Base-by-base conservation (phyloP, 345 rosid genomes). In the Excoecaria agallocha region DNA sequence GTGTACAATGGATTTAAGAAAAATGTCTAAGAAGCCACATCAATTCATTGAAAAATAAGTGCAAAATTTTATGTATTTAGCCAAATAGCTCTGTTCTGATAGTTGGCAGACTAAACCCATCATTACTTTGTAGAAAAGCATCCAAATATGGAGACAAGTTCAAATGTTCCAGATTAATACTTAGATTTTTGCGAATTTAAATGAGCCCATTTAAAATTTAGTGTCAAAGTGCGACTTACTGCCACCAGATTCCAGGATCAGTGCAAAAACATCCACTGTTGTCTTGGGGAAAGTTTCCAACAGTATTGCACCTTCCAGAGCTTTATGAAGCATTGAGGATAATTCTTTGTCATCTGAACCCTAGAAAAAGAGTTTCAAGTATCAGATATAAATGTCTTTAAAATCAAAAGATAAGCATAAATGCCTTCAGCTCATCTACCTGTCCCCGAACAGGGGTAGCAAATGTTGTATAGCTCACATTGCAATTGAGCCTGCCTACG, bases 181-280 rank as follows among this genome's bases (percentile, higher is more conserved):
- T 9, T 41, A 1, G 1, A 8, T 49, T 38, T 38, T 56, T 62
- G 1, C 30, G 17, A 30, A n/a, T 2, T n/a, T 39, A 43, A 60
- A 63, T 11, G 16, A 52, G 51, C n/a, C 65, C 16, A 46, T 64
- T 51, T 30, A 54, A 71, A 43, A 41, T 15, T 55, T 39, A 49
- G 71, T 12, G 20, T 58, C 63, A 74, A 73, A 37, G 51, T 6
- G 64, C 25, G 55, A 86, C 99, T 91, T 86, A 95, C 98, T 82
- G 85, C 99, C 99, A 71, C 97, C 98, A 77, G 98, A 93, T 82
- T 93, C 98, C 87, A 95, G 85, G 59, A 93, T 96, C 80, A 95
- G 81, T 0, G 96, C 99, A 81, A 93, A 95, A 59, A 95, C 93
- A 82, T 95, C 98, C 25, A 91, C 98, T 2, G 99, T 93, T 65